A percentile compares a stretch with the other conserved stretches of the same genome.
These are phyloP conservation scores for Aspergillus glaucus DNA, from an alignment of 2,329 filamentous ascomycete species.

Conservation along the genomic window DNA sequence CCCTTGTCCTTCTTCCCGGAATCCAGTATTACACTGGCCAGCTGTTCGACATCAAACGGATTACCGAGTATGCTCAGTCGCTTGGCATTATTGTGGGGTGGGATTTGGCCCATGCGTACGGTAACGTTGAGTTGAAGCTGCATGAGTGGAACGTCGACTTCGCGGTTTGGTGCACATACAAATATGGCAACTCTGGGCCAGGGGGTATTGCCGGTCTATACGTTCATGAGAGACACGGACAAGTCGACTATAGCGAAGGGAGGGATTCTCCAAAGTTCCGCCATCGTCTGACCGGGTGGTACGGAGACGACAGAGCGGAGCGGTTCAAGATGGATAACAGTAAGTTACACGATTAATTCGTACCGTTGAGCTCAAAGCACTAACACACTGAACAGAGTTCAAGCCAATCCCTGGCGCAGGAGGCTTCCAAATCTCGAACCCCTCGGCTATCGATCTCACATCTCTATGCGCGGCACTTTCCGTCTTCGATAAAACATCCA, in stretches of 20 bases:
- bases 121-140: conserved; percentile 69
- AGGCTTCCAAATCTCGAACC: conserved; percentile 77
- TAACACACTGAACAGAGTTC: conserved; percentile 46
- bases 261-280: conserved; percentile 48
- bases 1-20: conserved; percentile 72
- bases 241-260: conserved; percentile 32
- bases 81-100: conserved; percentile 69
- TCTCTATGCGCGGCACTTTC: conserved; percentile 63
- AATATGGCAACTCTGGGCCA: conserved; percentile 81
- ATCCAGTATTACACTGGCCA: conserved; percentile 92
- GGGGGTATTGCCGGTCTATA: conserved; percentile 73
- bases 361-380: background rate
- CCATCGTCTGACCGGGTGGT: conserved; percentile 72
- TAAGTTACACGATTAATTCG: conserved; percentile 9
- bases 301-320: conserved; percentile 67
- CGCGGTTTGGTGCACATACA: conserved; percentile 88
- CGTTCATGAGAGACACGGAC: conserved; percentile 66
- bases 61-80: conserved; percentile 67
- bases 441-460: conserved; percentile 68
- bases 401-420: conserved; percentile 69
- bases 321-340: conserved; percentile 75
- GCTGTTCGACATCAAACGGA: conserved; percentile 69
- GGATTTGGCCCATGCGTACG: conserved; percentile 80
- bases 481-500: conserved; percentile 65
- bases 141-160: conserved; percentile 90